These are phyloP conservation scores for Starmera amethionina DNA, from an alignment of 805 yeast genomes.

Conservation along the genomic window DNA sequence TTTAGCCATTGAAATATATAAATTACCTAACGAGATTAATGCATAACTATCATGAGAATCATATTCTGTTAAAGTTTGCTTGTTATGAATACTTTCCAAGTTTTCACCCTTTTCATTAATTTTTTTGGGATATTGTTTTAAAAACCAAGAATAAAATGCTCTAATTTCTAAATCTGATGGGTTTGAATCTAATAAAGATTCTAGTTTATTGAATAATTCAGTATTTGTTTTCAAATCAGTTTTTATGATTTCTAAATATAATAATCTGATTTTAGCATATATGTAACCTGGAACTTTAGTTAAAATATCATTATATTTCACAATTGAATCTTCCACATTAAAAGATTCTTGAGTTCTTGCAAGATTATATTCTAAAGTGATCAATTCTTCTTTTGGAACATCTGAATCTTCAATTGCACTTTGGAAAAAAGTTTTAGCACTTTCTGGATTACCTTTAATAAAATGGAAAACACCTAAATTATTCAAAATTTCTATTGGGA, in stretches of 20 bases:
- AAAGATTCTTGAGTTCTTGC: conserved; percentile 64
- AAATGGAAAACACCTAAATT: conserved; percentile 82
- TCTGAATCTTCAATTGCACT: conserved; percentile 29
- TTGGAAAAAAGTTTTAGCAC: conserved; percentile 47
- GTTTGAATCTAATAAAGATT: conserved; percentile 40
- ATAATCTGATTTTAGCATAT: conserved; percentile 63
- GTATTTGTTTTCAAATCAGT: conserved; percentile 28
- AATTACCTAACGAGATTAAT: conserved; percentile 78
- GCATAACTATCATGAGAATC: conserved; percentile 90
- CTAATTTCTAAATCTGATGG: conserved; percentile 71
- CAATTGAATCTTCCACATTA: conserved; percentile 16
- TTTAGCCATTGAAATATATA: conserved; percentile 74
- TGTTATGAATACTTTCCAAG: conserved; percentile 69
- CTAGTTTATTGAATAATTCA: conserved; percentile 41
- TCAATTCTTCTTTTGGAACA: conserved; percentile 20
- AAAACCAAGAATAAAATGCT: conserved; percentile 87
- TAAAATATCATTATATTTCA: conserved; percentile 45
- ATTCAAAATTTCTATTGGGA: conserved; percentile 55
- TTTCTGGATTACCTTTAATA: conserved; percentile 47
- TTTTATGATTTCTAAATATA: conserved; percentile 49
- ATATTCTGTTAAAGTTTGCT: conserved; percentile 70
- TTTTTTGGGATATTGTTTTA: conserved; percentile 45
- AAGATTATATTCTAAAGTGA: conserved; percentile 56
- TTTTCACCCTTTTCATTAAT: conserved; percentile 34
- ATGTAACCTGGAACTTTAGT: conserved; percentile 56